A percentile compares a stretch with the other conserved stretches of the same genome.
These are phyloP conservation scores for Linderina pennispora DNA, from an alignment of 192 early-diverging fungal species.

Conservation along the genomic window DNA sequence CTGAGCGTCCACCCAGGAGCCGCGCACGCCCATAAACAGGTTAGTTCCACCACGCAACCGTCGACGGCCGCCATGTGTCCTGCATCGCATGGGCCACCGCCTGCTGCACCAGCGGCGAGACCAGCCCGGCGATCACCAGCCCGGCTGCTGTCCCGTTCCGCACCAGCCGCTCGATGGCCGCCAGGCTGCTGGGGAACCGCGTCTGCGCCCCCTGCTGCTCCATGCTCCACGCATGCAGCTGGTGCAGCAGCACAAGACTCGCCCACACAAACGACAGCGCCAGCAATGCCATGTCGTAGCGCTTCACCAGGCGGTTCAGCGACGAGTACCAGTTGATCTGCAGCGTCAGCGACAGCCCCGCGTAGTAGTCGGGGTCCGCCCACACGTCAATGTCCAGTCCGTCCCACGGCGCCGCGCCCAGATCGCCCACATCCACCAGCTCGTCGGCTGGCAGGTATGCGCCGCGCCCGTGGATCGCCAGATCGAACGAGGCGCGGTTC, in stretches of 20 bases:
- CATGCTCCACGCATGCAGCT: conserved; percentile 28
- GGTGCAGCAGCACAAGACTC: conserved; percentile 46
- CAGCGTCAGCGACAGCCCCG: conserved; percentile 38
- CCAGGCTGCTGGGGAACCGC: conserved; percentile 22
- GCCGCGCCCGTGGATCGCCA: conserved; percentile 47
- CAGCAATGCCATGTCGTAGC: conserved; percentile 64
- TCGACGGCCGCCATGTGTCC: conserved; percentile 12
- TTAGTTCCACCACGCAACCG: conserved; percentile 27
- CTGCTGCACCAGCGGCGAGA: conserved; percentile 24
- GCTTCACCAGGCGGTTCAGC: conserved; percentile 59
- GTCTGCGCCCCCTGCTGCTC: not conserved
- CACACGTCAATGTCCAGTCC: conserved; percentile 40
- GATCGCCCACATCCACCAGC: not conserved
- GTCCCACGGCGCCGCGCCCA: conserved; percentile 14
- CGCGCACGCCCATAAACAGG: conserved; percentile 43
- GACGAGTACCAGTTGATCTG: conserved; percentile 63
- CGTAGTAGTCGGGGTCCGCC: conserved; percentile 20
- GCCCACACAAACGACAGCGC: conserved; percentile 62
- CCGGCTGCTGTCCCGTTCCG: conserved; percentile 24
- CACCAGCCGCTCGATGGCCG: conserved; percentile 32
- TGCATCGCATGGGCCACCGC: conserved; percentile 10
- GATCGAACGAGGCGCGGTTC: conserved; percentile 9
- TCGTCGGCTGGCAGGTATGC: conserved; percentile 29
- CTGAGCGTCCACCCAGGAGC: conserved; percentile 16
- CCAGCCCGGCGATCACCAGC: conserved; percentile 7